Evolutionary conservation across 495 filamentous ascomycete genomes (phyloP).

Genomic region (Xylaria flabelliformis): DNA sequence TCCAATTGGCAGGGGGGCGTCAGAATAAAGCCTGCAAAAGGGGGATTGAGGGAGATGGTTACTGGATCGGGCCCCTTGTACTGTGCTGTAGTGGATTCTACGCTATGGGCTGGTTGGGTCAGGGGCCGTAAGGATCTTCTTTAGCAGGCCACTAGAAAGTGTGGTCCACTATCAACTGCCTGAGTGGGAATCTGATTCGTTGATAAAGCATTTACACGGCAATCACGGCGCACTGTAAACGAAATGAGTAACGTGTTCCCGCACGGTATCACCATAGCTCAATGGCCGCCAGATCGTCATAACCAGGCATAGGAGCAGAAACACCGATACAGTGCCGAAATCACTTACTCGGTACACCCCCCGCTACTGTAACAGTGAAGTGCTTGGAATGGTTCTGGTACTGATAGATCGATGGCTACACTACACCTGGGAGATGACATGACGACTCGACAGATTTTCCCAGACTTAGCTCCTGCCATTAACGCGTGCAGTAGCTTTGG

Average conservation of each 20-base stretch:
- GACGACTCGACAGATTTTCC: slow-evolving; percentile 10
- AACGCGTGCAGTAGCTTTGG: neutral
- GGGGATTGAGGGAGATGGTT: slow-evolving; percentile 16
- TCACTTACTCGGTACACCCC: slow-evolving; percentile 2
- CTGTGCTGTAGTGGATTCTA: slow-evolving; percentile 2
- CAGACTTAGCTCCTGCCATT: neutral
- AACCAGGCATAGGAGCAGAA: neutral
- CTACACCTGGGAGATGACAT: slow-evolving; percentile 13
- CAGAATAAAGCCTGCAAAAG: slow-evolving; percentile 21
- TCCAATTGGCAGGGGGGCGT: slow-evolving; percentile 32
- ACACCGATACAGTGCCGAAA: neutral
- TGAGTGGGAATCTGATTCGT: neutral
- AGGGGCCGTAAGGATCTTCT: slow-evolving; percentile 12
- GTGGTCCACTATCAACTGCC: neutral
- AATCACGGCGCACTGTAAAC: slow-evolving; percentile 6
- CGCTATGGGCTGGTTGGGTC: neutral
- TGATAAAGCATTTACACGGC: neutral
- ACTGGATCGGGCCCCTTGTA: neutral
- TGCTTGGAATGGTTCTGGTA: slow-evolving; percentile 13
- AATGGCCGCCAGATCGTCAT: neutral
- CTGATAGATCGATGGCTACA: slow-evolving; percentile 1
- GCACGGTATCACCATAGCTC: neutral
- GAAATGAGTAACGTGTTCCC: neutral
- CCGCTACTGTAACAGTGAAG: neutral
- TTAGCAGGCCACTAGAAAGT: slow-evolving; percentile 5